Evolutionary conservation across 805 yeast genomes (phyloP).

Genomic region (Saccharomyces cerevisiae): DNA sequence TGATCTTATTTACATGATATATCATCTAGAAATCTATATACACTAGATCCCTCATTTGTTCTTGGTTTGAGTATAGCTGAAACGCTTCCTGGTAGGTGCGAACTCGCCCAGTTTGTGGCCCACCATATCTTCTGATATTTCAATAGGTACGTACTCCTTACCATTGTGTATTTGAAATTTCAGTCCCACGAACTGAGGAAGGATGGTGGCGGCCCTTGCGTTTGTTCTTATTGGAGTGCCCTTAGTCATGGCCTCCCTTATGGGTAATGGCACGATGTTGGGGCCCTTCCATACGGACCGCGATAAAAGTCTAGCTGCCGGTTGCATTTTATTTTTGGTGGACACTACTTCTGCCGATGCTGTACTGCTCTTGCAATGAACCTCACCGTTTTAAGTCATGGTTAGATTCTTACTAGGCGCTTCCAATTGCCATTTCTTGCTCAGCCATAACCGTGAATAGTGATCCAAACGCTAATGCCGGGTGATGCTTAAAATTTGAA

Average conservation of each 20-base stretch:
- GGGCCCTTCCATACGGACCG: slow-evolving; percentile 75
- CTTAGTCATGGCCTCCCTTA: slow-evolving; percentile 70
- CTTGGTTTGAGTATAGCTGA: slow-evolving; percentile 72
- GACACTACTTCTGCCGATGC: not conserved
- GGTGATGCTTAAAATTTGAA: not conserved
- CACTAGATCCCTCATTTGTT: slow-evolving; percentile 32
- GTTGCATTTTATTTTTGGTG: not conserved
- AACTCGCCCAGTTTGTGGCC: slow-evolving; percentile 93
- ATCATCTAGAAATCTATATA: not conserved
- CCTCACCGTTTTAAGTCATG: not conserved
- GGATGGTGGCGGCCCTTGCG: slow-evolving; percentile 87
- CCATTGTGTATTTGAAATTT: slow-evolving; percentile 95
- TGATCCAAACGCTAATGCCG: not conserved
- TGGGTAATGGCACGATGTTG: slow-evolving; percentile 88
- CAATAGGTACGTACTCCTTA: slow-evolving; percentile 81
- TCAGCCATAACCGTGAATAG: not conserved
- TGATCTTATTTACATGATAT: not conserved
- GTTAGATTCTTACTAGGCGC: not conserved
- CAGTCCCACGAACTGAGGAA: slow-evolving; percentile 93
- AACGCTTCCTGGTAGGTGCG: slow-evolving; percentile 87
- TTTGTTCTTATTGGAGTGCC: slow-evolving; percentile 90
- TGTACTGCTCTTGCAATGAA: not conserved
- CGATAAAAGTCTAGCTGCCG: slow-evolving; percentile 33
- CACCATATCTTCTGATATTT: slow-evolving; percentile 90
- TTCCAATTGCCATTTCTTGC: not conserved